These are phyloP conservation scores for Microthlaspi erraticum DNA, from an alignment of 345 rosid species.

Conservation along the genomic window DNA sequence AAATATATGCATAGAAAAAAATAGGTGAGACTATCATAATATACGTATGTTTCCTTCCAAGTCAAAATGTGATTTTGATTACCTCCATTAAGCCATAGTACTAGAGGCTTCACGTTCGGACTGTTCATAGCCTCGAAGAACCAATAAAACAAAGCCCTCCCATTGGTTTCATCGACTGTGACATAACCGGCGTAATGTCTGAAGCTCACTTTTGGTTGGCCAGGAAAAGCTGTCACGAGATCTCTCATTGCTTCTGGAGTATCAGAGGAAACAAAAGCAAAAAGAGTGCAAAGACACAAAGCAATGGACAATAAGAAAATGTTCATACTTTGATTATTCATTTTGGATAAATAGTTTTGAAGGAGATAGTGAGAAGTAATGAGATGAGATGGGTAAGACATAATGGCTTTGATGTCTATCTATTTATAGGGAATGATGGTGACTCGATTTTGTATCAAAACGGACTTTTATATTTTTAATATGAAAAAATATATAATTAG, in stretches of 20 bases:
- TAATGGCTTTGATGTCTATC: background rate
- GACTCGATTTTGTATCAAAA: background rate
- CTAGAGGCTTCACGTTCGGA: conserved; percentile 67
- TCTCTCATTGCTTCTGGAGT: conserved; percentile 41
- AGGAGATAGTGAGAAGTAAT: conserved; percentile 1
- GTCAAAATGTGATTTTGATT: conserved; percentile 9
- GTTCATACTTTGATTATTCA: conserved; percentile 16
- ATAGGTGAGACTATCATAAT: background rate
- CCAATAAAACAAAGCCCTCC: conserved; percentile 86
- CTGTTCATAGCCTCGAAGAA: conserved; percentile 67
- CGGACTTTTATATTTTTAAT: background rate
- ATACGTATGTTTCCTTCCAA: background rate
- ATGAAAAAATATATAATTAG: background rate
- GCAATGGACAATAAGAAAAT: background rate
- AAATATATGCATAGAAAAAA: background rate
- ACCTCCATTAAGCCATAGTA: conserved; percentile 98
- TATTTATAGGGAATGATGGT: conserved; percentile 17
- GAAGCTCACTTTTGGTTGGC: conserved; percentile 65
- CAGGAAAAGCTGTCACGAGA: conserved; percentile 66
- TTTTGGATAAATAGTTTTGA: background rate
- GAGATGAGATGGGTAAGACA: background rate
- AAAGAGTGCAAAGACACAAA: conserved; percentile 14
- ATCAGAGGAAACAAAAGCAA: conserved; percentile 3
- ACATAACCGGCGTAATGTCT: conserved; percentile 74
- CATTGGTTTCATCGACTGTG: conserved; percentile 57